Conservation (phyloP, 768 basidiomycete genomes). For the Auriculariales sp. region DNA sequence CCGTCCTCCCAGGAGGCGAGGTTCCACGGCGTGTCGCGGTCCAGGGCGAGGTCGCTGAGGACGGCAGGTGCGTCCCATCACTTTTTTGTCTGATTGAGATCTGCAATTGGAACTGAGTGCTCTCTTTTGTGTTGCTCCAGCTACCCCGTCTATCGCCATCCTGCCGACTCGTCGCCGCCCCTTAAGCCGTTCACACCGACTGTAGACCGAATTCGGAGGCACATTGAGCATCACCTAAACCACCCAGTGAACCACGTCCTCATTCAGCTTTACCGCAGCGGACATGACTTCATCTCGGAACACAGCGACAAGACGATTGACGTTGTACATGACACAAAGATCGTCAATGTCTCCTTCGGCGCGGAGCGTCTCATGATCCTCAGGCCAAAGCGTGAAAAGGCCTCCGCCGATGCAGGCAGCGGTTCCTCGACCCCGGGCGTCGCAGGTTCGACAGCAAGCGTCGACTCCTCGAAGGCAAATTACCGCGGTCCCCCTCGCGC, state of each 20-base stretch:
- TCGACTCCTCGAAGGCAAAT: neutral
- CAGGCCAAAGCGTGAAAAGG: conserved; percentile 32
- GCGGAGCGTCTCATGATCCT: conserved; percentile 67
- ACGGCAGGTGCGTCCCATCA: conserved; percentile 28
- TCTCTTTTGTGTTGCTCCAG: conserved; percentile 18
- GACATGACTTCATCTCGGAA: conserved; percentile 72
- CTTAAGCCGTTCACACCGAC: conserved; percentile 54
- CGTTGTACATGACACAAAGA: conserved; percentile 53
- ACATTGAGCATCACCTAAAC: conserved; percentile 39
- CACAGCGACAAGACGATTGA: conserved; percentile 83
- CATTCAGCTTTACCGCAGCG: conserved; percentile 67
- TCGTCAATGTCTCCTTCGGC: conserved; percentile 72
- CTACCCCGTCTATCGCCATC: conserved; percentile 71
- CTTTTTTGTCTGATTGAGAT: too few relatives aligned
- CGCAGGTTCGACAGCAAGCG: too few relatives aligned
- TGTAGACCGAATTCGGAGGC: conserved; percentile 45
- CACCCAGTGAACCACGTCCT: conserved; percentile 75
- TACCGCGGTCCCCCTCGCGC: neutral
- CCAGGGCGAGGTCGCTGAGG: conserved; percentile 35
- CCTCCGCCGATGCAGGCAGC: neutral
- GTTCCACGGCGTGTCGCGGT: conserved; percentile 54
- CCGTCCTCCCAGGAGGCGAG: conserved; percentile 43
- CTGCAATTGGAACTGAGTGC: neutral
- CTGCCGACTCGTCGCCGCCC: conserved; percentile 63
- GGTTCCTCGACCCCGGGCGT: neutral